Evolutionary conservation across 73 alveolate species (phyloP).

Genomic region (Paramecium bursaria): DNA sequence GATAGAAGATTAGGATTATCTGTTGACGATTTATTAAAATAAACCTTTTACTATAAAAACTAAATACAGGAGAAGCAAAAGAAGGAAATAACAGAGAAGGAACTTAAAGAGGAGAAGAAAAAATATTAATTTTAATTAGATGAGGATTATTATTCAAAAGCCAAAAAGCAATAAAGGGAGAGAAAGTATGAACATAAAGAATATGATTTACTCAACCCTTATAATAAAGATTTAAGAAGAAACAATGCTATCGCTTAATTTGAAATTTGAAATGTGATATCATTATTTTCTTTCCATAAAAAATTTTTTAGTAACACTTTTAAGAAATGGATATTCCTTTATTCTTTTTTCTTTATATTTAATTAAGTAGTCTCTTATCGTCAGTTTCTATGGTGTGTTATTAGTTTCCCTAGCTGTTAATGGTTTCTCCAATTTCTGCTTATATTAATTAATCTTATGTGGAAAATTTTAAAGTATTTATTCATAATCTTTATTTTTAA

Average conservation of each 20-base stretch:
- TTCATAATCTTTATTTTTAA: not conserved
- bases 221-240: not conserved
- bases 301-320: not conserved
- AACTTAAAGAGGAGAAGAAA: constrained; percentile 32
- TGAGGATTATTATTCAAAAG: constrained; percentile 17
- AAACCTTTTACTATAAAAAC: not conserved
- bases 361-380: not conserved
- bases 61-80: not conserved
- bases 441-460: no score
- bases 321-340: no score
- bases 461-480: not conserved
- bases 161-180: constrained; percentile 13
- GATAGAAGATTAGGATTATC: no score
- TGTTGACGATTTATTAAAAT: not conserved
- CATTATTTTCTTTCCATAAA: not conserved
- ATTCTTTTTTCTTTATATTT: no score
- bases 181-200: constrained; percentile 12
- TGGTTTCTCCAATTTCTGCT: not conserved
- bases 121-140: constrained; percentile 41
- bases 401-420: not conserved
- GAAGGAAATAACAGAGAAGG: constrained; percentile 25
- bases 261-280: not conserved
- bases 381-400: not conserved
- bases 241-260: not conserved
- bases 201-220: not conserved